A percentile compares a stretch with the other conserved stretches of the same genome.
These are phyloP conservation scores for Stachybotrys elegans DNA, from an alignment of 2,329 filamentous ascomycete species.

Conservation along the genomic window DNA sequence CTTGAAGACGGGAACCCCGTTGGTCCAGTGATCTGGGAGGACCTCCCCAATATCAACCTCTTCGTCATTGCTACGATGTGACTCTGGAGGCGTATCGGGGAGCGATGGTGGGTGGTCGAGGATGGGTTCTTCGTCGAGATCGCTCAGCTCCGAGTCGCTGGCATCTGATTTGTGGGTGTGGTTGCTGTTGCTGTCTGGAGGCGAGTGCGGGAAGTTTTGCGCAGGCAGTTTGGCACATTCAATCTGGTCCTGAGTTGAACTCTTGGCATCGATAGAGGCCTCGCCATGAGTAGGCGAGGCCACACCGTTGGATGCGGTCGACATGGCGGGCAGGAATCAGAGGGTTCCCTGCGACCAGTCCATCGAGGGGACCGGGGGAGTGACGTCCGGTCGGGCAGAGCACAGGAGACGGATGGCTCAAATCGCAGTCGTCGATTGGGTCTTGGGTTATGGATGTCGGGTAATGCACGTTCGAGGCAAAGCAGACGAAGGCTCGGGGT, in stretches of 20 bases:
- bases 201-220: conserved; percentile 52
- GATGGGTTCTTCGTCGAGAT: conserved; percentile 53
- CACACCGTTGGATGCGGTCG: conserved; percentile 49
- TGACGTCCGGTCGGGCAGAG: no score
- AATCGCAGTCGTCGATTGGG: no score
- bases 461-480: no score
- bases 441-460: no score
- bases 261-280: no score
- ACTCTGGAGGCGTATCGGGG: conserved; percentile 5
- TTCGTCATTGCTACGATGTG: conserved; percentile 25
- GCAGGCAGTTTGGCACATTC: conserved; percentile 29
- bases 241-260: conserved; percentile 21
- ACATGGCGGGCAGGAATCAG: conserved; percentile 42
- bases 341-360: conserved; percentile 30
- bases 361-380: conserved; percentile 26
- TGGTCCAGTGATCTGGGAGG: conserved; percentile 83
- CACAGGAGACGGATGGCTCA: no score
- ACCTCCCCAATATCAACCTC: conserved; percentile 71
- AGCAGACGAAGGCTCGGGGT: no score
- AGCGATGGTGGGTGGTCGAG: conserved; percentile 25
- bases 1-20: conserved; percentile 88
- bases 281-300: conserved; percentile 34
- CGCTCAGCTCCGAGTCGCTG: conserved; percentile 62
- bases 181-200: conserved; percentile 62
- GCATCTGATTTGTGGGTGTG: conserved; percentile 53